A percentile compares a stretch with the other conserved stretches of the same genome.
Conservation (phyloP, 768 basidiomycete species). For the Punctularia strigosozonata region DNA sequence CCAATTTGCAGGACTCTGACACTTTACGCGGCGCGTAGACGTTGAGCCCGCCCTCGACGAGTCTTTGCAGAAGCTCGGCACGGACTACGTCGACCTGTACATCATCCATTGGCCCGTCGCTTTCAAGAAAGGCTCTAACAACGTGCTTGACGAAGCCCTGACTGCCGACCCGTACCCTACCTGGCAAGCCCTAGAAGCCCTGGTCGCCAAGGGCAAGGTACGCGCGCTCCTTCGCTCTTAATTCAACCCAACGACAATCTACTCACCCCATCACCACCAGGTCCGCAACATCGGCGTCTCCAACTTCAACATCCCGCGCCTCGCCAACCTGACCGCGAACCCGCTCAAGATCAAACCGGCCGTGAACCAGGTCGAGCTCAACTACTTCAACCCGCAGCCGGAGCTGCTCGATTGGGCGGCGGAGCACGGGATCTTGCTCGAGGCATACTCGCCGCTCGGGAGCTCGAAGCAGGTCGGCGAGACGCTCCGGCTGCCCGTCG, state of each 20-base stretch:
- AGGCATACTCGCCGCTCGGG: slow-evolving; percentile 72
- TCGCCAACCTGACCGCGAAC: slow-evolving; percentile 53
- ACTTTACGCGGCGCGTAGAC: too few species aligned
- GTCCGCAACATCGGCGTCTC: too few species aligned
- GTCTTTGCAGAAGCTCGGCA: slow-evolving; percentile 45
- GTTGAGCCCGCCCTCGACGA: slow-evolving; percentile 59
- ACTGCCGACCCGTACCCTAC: slow-evolving; percentile 66
- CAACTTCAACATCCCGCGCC: slow-evolving; percentile 54
- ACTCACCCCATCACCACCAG: too few species aligned
- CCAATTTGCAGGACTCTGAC: too few species aligned
- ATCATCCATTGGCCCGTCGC: slow-evolving; percentile 79
- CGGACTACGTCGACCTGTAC: slow-evolving; percentile 70
- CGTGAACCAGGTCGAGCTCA: slow-evolving; percentile 76
- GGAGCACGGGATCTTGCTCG: slow-evolving; percentile 49
- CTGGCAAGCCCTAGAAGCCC: slow-evolving; percentile 70
- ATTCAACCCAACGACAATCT: too few species aligned
- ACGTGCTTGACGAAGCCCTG: slow-evolving; percentile 38
- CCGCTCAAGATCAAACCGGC: slow-evolving; percentile 48
- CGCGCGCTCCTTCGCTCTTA: too few species aligned
- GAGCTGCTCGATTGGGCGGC: slow-evolving; percentile 46
- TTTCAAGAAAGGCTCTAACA: slow-evolving; percentile 39
- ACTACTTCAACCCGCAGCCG: slow-evolving; percentile 66
- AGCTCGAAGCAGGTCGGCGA: slow-evolving; percentile 45
- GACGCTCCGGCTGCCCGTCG: slow-evolving; percentile 47
- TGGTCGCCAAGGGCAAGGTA: slow-evolving; percentile 70